A percentile compares a stretch with the other conserved stretches of the same genome.
These are phyloP conservation scores for Nicotiana tomentosiformis DNA, from an alignment of 257 asterid species.

Conservation along the genomic window DNA sequence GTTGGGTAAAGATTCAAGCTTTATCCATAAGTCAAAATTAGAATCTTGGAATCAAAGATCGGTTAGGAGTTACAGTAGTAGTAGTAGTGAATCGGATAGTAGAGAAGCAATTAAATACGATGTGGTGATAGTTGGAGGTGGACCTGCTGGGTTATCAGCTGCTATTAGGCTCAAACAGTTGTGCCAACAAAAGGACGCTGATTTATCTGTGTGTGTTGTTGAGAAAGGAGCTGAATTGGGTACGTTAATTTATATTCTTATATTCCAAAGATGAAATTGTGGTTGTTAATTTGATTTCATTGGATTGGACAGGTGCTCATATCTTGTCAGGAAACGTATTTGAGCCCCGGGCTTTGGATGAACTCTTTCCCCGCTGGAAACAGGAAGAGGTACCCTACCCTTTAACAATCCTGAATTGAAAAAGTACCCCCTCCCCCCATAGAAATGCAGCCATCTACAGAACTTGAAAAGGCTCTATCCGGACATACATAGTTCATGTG, in stretches of 20 bases:
- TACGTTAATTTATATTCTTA: slow-evolving; percentile 15
- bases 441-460: neutral
- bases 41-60: neutral
- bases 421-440: too few relatives aligned
- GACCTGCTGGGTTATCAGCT: slow-evolving; percentile 96
- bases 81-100: slow-evolving; percentile 50
- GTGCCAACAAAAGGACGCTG: slow-evolving; percentile 63
- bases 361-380: slow-evolving; percentile 90
- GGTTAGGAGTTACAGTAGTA: slow-evolving; percentile 27
- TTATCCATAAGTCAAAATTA: too few relatives aligned
- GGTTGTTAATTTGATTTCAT: neutral
- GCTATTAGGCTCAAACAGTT: slow-evolving; percentile 87
- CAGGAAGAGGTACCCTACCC: slow-evolving; percentile 57
- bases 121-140: slow-evolving; percentile 95
- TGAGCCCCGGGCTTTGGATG: slow-evolving; percentile 89
- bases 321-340: slow-evolving; percentile 92
- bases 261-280: too few relatives aligned
- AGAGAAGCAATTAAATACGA: slow-evolving; percentile 80
- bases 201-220: slow-evolving; percentile 85
- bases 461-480: neutral
- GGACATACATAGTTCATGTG: neutral
- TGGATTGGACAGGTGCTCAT: slow-evolving; percentile 70
- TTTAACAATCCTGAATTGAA: neutral
- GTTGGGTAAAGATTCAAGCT: too few relatives aligned
- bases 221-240: slow-evolving; percentile 99